phyloP scores from a whole-genome alignment of 1,284 basidiomycete species.

The Ceraceosorus guamensis region DNA sequence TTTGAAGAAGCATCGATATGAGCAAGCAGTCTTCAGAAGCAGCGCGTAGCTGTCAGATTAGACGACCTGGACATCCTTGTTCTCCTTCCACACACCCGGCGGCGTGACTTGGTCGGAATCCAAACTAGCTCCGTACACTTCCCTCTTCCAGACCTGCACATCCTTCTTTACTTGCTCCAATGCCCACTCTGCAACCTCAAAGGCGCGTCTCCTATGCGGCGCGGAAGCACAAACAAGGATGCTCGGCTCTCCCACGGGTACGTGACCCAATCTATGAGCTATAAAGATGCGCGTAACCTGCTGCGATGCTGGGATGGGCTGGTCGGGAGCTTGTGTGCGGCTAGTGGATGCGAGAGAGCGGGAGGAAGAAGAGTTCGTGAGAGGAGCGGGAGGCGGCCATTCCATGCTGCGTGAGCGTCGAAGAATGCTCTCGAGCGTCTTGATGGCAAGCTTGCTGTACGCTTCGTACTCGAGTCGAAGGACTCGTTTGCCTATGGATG shows the following conservation, averaged over 20 bases:
- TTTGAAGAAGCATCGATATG: too few relatives aligned
- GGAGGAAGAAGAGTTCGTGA: neutral
- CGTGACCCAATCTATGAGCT: conserved; percentile 70
- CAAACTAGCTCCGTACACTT: conserved; percentile 54
- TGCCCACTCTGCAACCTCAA: conserved; percentile 68
- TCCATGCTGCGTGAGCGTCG: neutral
- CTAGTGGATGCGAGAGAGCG: neutral
- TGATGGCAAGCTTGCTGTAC: conserved; percentile 72
- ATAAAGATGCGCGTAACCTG: conserved; percentile 52
- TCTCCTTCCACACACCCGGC: too few relatives aligned
- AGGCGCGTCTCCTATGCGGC: conserved; percentile 75
- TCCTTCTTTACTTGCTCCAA: conserved; percentile 74
- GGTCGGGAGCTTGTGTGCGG: conserved; percentile 10
- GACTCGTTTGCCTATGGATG: conserved; percentile 60
- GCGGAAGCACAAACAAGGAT: conserved; percentile 77
- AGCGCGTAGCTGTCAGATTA: too few relatives aligned
- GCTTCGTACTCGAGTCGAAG: conserved; percentile 68
- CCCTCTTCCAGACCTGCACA: conserved; percentile 82
- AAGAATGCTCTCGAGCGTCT: conserved; percentile 52
- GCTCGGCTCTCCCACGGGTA: conserved; percentile 69
- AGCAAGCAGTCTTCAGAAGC: too few relatives aligned
- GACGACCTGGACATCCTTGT: too few relatives aligned
- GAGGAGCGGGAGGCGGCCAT: neutral
- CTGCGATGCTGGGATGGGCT: neutral
- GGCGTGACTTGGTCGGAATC: too few relatives aligned